Evolutionary conservation across 106 monocot species (phyloP), one percentile per base, ranked within the genome.

Genomic region (Amphibolis antarctica): DNA sequence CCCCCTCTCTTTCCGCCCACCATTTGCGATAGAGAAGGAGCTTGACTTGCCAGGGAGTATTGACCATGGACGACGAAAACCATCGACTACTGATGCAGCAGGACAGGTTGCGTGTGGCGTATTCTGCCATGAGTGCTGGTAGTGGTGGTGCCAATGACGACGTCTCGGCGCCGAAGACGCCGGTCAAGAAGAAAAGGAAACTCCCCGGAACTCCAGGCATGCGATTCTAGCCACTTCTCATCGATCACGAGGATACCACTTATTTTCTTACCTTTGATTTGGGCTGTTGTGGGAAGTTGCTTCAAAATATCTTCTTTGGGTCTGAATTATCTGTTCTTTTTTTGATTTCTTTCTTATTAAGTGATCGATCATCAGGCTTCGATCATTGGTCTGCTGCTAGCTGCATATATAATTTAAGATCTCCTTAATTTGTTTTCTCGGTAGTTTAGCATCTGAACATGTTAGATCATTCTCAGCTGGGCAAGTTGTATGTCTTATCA

Each of bases 121-220:
- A n/a, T n/a, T n/a, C n/a, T n/a, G n/a, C n/a, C n/a, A n/a, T n/a
- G n/a, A n/a, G n/a, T n/a, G n/a, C 54, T 25, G 23, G 23, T 12
- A 23, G 36, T 36, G 7, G 5, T 23, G 12, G 0, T 25, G 54
- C 10, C 19, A 55, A 25, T 10, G 19, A 3, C 11, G 24, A 10
- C 54, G 54, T 10, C 3, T 21, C 24, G 24, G 54, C 54, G 1
- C 24, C 54, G 10, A 12, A 55, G 24, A 12, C 24, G 5, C 26
- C 10, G 30, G 29, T n/a, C 28, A 59, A 59, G 59, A 59, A 59
- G 59, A 59, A 31, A 30, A 28, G 59, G 30, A 59, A 59, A 12
- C 59, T 59, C n/a, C 59, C 59, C 10, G 59, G 59, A 59, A 59
- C 26, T 29, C 59, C 59, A 59, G 59, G 59, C 24, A 25, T n/a